phyloP scores from a whole-genome alignment of 768 basidiomycete species.

The Kockovaella imperatae region DNA sequence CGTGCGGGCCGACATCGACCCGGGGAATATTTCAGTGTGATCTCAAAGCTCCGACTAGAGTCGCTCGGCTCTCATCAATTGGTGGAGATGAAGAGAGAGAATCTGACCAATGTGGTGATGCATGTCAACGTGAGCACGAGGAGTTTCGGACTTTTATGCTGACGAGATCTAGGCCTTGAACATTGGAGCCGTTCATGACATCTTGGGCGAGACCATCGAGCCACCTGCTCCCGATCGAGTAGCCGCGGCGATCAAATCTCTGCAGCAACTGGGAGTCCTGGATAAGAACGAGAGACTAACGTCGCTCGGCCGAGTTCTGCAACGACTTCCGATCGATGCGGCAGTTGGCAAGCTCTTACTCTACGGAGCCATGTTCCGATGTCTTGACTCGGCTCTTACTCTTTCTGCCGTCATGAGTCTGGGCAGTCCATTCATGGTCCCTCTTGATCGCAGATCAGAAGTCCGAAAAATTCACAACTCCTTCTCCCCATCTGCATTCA shows the following conservation, averaged over 20 bases:
- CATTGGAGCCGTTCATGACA: constrained; percentile 80
- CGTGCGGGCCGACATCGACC: constrained; percentile 84
- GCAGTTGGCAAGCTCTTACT: constrained; percentile 83
- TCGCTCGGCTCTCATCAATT: constrained; percentile 69
- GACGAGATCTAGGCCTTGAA: constrained; percentile 54
- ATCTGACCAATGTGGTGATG: constrained; percentile 88
- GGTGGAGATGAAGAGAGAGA: constrained; percentile 90
- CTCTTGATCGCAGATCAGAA: too few species aligned
- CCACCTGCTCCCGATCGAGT: constrained; percentile 74
- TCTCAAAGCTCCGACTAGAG: constrained; percentile 58
- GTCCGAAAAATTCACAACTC: constrained; percentile 68
- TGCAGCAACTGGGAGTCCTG: constrained; percentile 81
- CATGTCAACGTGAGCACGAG: constrained; percentile 60
- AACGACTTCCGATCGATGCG: constrained; percentile 81
- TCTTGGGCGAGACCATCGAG: constrained; percentile 75
- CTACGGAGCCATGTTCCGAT: constrained; percentile 86
- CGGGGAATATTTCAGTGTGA: constrained; percentile 82
- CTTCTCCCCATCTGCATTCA: constrained; percentile 65
- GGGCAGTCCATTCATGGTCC: constrained; percentile 82
- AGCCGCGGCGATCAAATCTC: constrained; percentile 64
- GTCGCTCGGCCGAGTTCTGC: constrained; percentile 75
- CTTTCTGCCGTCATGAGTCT: constrained; percentile 85
- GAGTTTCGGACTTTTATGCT: neutral
- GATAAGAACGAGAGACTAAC: constrained; percentile 68
- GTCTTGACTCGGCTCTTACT: constrained; percentile 66